Evolutionary conservation across 2,329 filamentous ascomycete species (phyloP).

Genomic region (Aspergillus latus): DNA sequence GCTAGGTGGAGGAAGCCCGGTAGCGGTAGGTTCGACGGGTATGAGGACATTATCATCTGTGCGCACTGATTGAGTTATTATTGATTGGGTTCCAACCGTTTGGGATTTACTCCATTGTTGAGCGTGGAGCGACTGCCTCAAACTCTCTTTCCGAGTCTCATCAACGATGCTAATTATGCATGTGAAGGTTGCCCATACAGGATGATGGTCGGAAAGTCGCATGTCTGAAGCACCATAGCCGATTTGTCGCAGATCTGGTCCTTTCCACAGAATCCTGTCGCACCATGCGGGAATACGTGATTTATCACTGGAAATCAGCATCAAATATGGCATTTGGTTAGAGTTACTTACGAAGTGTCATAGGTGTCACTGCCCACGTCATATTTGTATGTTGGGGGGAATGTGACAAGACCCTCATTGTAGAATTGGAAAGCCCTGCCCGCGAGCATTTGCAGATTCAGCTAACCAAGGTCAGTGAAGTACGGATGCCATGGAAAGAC

Average conservation of each 20-base stretch:
- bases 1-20: conserved; percentile 66
- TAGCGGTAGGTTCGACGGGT: conserved; percentile 79
- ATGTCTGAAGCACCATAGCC: conserved; percentile 81
- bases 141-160: conserved; percentile 67
- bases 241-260: conserved; percentile 75
- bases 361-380: conserved; percentile 85
- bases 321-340: conserved; percentile 28
- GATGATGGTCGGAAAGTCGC: conserved; percentile 91
- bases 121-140: conserved; percentile 74
- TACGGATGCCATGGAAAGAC: conserved; percentile 2
- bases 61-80: conserved; percentile 23
- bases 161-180: conserved; percentile 80
- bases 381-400: conserved; percentile 94
- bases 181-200: conserved; percentile 86
- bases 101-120: conserved; percentile 64
- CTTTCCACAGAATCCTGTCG: conserved; percentile 86
- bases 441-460: conserved; percentile 95
- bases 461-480: conserved; percentile 45
- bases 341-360: conserved; percentile 72
- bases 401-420: conserved; percentile 82
- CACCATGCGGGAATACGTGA: conserved; percentile 95
- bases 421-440: conserved; percentile 89
- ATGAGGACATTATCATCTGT: conserved; percentile 70
- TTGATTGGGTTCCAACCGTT: conserved; percentile 28
- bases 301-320: conserved; percentile 66